These are phyloP conservation scores for Gossypium anomalum DNA, from an alignment of 345 rosid genomes.

Conservation along the genomic window DNA sequence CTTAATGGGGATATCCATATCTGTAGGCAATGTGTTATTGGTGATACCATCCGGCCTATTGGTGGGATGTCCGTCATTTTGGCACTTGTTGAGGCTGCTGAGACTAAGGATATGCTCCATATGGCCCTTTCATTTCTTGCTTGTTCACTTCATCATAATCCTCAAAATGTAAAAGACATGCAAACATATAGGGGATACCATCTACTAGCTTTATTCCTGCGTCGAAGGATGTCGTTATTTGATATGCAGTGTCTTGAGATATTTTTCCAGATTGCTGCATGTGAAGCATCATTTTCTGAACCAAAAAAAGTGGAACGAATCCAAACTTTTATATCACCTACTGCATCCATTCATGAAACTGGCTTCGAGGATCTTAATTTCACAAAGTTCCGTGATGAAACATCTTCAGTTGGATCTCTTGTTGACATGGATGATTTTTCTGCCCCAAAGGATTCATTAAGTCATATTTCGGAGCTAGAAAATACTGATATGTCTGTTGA, in stretches of 20 bases:
- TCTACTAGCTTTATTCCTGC: slow-evolving; percentile 90
- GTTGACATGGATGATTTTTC: slow-evolving; percentile 96
- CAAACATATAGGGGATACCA: slow-evolving; percentile 96
- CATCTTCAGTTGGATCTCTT: slow-evolving; percentile 87
- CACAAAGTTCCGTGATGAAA: slow-evolving; percentile 67
- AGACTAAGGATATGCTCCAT: slow-evolving; percentile 93
- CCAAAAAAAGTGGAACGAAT: slow-evolving; percentile 64
- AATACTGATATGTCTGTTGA: slow-evolving; percentile 70
- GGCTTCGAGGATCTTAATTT: slow-evolving; percentile 77
- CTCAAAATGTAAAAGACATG: slow-evolving; percentile 96
- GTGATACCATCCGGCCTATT: slow-evolving; percentile 79
- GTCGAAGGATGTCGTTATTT: slow-evolving; percentile 74
- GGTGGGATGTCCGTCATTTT: slow-evolving; percentile 90
- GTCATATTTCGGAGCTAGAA: slow-evolving; percentile 95
- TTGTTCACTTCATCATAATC: slow-evolving; percentile 89
- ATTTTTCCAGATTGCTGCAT: slow-evolving; percentile 97
- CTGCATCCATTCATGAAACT: slow-evolving; percentile 52
- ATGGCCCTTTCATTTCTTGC: slow-evolving; percentile 91
- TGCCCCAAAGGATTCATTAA: slow-evolving; percentile 75
- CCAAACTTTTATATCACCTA: slow-evolving; percentile 39
- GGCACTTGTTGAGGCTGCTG: slow-evolving; percentile 92
- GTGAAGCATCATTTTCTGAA: slow-evolving; percentile 97
- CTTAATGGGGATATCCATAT: slow-evolving; percentile 76
- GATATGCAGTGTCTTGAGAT: slow-evolving; percentile 96
- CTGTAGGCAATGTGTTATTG: slow-evolving; percentile 86